Evolutionary conservation across 2,329 filamentous ascomycete genomes (phyloP), one percentile per base, ranked within the genome.

Genomic region (Talaromyces albobiverticillius): DNA sequence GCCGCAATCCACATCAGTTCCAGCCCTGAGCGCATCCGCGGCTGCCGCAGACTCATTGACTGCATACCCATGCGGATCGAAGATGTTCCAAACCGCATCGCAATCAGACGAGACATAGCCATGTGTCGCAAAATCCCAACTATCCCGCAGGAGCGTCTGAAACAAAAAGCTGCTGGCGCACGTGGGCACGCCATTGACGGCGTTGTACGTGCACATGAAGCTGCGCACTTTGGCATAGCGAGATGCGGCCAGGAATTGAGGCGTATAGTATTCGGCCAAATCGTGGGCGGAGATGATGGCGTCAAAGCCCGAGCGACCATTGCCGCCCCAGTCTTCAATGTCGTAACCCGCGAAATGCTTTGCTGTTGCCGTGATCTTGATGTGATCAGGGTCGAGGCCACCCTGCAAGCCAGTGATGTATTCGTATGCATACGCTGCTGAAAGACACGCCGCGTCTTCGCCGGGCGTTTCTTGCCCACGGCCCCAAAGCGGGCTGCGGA

Each of bases 71-170:
- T 86, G 79, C 0, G 77, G 77, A n/a, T 76, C 71, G 59, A 74
- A 84, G 52, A 87, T 78, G 61, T 86, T 80, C 41, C 79, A 72
- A 0, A 87, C 74, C 0, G 86, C 80, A 53, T 84, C 83, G 59
- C 86, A 89, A 62, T 89, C 86, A 14, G 79, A 82, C 0, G 82
- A 84, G 32, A 89, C 77, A 57, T 86, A 81, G 47, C 84, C 78
- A 2, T 51, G 45, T 6, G 79, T 75, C 0, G 77, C 81, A 77
- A 84, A 89, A 41, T 75, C 77, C 82, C 85, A 89, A 61, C 84
- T 81, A 42, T 86, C 79, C 1, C 86, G 78, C 2, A 89, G 74
- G 13, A 89, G 73, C 0, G 80, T 80, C 57, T 85, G 76, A 32
- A 88, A 74, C 1, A 89, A 75, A 59, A 84, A 89, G 0, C 76